Base-by-base conservation (phyloP, 2,329 filamentous ascomycete genomes). In the Claviceps humidiphila region DNA sequence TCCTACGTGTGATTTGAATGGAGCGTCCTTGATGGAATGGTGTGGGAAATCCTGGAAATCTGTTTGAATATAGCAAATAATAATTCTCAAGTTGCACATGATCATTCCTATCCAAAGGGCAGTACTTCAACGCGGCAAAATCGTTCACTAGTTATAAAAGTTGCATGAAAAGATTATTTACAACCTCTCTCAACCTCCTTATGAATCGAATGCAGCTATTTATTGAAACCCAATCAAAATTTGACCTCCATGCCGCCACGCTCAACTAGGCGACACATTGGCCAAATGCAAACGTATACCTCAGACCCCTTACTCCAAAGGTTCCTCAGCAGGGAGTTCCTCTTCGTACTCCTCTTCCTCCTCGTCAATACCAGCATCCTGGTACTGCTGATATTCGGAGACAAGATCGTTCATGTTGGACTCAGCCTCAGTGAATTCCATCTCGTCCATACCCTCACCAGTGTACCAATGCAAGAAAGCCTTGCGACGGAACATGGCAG, bases 391-490 rank as follows among this genome's bases (percentile, higher is more conserved):
- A 80, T 97, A 97, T 75, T 98, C 93, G 58, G 89, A 95, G 65
- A 97, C 90, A 69, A 98, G 79, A 74, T 98, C 93, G 80, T 97
- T 97, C 91, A 98, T 97, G 81, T 98, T 98, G 76, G 88, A 95
- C 84, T 97, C 93, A 64, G 93, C 93, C 82, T 97, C 93, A 69
- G 93, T 97, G 80, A 98, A 98, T 80, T 98, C 93, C 93, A 97
- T 97, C 85, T 97, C 93, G 76, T 98, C 93, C 93, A 98, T 97
- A 78, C 93, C 93, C 82, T 98, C 93, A 70, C 90, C 89, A 82
- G 93, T 98, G 78, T 97, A 98, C 93, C 93, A 98, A 81, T 97
- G 93, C 82, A 98, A 87, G 89, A 97, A 98, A 83, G 93, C 93
- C 87, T 97, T 98, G 77, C 91, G 89, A 77, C 91, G 83, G 86